Conservation (phyloP, 768 basidiomycete species). For the Termitomyces sp. region DNA sequence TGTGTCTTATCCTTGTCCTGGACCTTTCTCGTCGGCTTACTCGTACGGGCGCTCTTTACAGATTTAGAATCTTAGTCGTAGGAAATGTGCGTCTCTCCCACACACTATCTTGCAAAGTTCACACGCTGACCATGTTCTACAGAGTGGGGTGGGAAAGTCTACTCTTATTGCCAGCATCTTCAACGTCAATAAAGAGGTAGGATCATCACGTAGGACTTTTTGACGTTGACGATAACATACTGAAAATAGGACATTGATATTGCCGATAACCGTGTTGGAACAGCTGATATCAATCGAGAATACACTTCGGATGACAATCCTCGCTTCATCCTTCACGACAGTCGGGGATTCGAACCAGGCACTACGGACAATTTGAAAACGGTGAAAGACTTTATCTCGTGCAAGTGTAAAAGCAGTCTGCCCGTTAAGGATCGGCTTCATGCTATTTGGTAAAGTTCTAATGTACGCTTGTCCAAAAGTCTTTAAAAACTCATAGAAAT, state of each 20-base stretch:
- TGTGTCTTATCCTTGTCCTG: background rate
- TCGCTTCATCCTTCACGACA: slow-evolving; percentile 5
- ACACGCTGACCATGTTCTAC: background rate
- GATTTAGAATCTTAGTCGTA: slow-evolving; percentile 5
- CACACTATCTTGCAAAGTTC: too few species aligned
- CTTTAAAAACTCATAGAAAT: background rate
- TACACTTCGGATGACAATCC: slow-evolving; percentile 2
- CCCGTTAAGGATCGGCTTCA: slow-evolving; percentile 1
- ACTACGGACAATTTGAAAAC: background rate
- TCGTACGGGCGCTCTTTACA: background rate
- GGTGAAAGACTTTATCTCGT: background rate
- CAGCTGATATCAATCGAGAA: background rate
- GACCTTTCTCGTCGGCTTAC: background rate
- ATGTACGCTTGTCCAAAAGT: background rate
- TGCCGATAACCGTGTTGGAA: background rate
- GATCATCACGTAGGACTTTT: background rate
- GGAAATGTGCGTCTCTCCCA: background rate
- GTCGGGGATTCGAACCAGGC: slow-evolving; percentile 1
- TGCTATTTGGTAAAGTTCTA: background rate
- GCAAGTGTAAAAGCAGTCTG: background rate
- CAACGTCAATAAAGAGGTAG: background rate
- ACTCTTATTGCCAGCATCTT: slow-evolving; percentile 3
- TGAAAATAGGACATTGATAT: slow-evolving; percentile 6
- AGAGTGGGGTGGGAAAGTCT: slow-evolving; percentile 4
- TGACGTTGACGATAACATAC: background rate